These are phyloP conservation scores for Ambrosia trifida DNA, from an alignment of 129 eudicot species.

Conservation along the genomic window DNA sequence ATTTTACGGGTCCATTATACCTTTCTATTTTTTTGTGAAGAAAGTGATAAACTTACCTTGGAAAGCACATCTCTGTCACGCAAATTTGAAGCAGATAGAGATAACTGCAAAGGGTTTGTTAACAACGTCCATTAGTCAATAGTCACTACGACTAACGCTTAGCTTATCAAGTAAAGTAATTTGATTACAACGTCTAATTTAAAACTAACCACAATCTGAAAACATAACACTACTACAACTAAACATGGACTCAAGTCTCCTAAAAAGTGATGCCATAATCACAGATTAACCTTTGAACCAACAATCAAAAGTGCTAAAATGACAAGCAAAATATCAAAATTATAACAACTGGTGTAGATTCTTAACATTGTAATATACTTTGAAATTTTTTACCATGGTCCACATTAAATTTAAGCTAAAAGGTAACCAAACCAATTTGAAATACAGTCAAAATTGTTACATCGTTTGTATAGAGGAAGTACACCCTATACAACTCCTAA, in stretches of 20 bases:
- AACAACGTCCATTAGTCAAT: slow-evolving; percentile 19
- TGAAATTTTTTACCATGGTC: not conserved
- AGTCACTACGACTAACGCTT: slow-evolving; percentile 19
- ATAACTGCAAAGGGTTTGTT: slow-evolving; percentile 54
- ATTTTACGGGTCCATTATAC: not conserved
- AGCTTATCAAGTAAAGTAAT: slow-evolving; percentile 5
- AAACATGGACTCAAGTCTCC: not conserved
- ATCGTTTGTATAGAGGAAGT: slow-evolving; percentile 1
- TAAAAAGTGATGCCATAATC: not conserved
- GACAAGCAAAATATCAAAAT: too few species aligned
- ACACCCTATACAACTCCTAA: slow-evolving; percentile 6
- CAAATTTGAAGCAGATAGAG: slow-evolving; percentile 76
- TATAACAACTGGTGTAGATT: not conserved
- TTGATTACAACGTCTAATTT: slow-evolving; percentile 12
- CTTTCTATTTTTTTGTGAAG: not conserved
- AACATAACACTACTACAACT: not conserved
- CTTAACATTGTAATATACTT: not conserved
- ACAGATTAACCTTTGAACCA: slow-evolving; percentile 1
- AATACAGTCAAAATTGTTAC: not conserved
- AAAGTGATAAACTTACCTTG: slow-evolving; percentile 53
- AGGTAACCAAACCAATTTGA: not conserved
- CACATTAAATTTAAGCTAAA: not conserved
- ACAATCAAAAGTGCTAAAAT: too few species aligned
- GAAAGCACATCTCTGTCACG: slow-evolving; percentile 90
- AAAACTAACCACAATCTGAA: slow-evolving; percentile 3